Evolutionary conservation across 2,329 filamentous ascomycete genomes (phyloP).

Genomic region (Leptographium procerum): DNA sequence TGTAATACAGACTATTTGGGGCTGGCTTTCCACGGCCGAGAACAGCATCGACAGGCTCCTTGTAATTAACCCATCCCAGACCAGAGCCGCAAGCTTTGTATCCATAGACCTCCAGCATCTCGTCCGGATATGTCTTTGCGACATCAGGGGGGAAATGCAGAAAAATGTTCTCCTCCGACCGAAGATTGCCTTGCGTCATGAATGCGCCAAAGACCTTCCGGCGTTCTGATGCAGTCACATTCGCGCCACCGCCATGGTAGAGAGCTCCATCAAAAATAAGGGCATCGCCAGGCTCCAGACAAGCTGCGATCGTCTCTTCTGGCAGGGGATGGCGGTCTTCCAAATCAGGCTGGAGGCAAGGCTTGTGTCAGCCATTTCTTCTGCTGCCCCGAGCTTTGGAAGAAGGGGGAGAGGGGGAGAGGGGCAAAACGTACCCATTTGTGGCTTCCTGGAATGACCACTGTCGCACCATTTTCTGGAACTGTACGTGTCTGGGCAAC

Average conservation of each 20-base stretch:
- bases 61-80: background rate
- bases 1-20: background rate
- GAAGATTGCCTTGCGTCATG: background rate
- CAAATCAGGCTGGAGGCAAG: background rate
- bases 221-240: background rate
- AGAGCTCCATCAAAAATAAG: background rate
- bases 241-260: background rate
- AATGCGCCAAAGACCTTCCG: background rate
- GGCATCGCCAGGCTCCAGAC: background rate
- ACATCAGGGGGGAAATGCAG: background rate
- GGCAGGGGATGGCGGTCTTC: background rate
- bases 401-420: background rate
- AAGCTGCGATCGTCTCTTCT: background rate
- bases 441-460: background rate
- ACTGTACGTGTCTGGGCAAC: background rate
- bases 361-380: background rate
- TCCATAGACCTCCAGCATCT: background rate
- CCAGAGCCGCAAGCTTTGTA: background rate
- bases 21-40: background rate
- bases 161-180: background rate
- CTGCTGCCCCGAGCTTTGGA: too few species aligned
- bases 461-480: background rate
- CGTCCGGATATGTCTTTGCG: background rate
- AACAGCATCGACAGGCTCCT: background rate
- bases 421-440: background rate